These are phyloP conservation scores for Endocarpon pusillum DNA, from an alignment of 495 filamentous ascomycete species.

Conservation along the genomic window DNA sequence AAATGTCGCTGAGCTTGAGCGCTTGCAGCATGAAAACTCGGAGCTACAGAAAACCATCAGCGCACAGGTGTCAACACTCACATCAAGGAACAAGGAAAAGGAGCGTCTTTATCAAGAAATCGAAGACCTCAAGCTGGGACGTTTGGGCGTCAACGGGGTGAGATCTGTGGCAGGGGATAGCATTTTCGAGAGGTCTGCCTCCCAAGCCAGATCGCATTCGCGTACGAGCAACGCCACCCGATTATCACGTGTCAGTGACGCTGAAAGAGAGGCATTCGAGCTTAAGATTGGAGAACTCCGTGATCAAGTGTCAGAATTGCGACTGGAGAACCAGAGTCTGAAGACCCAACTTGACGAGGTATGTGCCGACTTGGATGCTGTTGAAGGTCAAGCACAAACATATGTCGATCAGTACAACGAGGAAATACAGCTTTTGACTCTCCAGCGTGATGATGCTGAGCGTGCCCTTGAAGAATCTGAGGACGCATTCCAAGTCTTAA, in stretches of 20 bases:
- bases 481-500: slow-evolving; percentile 58
- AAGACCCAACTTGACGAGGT: slow-evolving; percentile 54
- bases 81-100: slow-evolving; percentile 85
- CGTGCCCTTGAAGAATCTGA: slow-evolving; percentile 64
- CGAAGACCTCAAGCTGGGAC: slow-evolving; percentile 80
- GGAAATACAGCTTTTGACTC: slow-evolving; percentile 65
- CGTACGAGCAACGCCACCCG: slow-evolving; percentile 54
- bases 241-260: slow-evolving; percentile 53
- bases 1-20: slow-evolving; percentile 61
- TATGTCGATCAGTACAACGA: slow-evolving; percentile 61
- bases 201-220: slow-evolving; percentile 58
- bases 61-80: slow-evolving; percentile 94
- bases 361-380: slow-evolving; percentile 46
- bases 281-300: slow-evolving; percentile 65
- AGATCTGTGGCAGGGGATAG: slow-evolving; percentile 68
- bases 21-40: slow-evolving; percentile 80
- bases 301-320: slow-evolving; percentile 68
- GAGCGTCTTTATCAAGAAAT: slow-evolving; percentile 93
- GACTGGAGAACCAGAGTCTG: slow-evolving; percentile 68
- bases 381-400: slow-evolving; percentile 49
- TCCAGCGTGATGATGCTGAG: slow-evolving; percentile 74
- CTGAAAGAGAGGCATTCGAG: slow-evolving; percentile 74
- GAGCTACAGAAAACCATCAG: slow-evolving; percentile 82
- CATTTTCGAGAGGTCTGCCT: slow-evolving; percentile 82
- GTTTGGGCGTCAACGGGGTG: slow-evolving; percentile 47